Base-by-base conservation (phyloP, 1,284 basidiomycete genomes). In the Pseudozyma tsukubaensis region DNA sequence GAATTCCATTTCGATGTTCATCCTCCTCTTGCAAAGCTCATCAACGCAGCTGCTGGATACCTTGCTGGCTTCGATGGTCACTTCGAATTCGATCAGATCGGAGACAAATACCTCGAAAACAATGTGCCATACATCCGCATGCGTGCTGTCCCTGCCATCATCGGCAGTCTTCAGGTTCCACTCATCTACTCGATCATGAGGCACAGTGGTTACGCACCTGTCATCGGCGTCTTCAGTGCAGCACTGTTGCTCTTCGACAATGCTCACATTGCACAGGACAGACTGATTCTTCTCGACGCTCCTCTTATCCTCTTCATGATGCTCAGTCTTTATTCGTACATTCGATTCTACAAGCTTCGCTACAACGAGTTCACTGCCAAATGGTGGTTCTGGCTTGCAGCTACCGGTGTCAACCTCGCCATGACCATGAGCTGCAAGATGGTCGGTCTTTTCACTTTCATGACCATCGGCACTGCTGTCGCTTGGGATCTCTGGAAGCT, bases 1-100 rank as follows among this genome's bases (percentile, higher is more conserved):
- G 79, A 79, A 86, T 99, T 97, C 87, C 98, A 98, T 87, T 99
- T 99, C 87, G 97, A 99, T 85, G 97, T 99, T 4, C 97, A 99
- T 82, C 96, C 96, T 42, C 96, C 96, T 14, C 90, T 82, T 16
- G 83, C 82, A 14, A 79, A 83, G 48, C 67, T 83, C 39, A 73
- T 84, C 50, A 83, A 86, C 80, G 97, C 92, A 49, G 88, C 96
- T 40, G 92, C 92, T 29, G 97, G 94, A 69, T 98, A 94, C 92
- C 91, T 97, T 67, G 93, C 96, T 45, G 97, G 97, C 10, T 99
- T 96, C 84, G 92, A 97, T 79, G 97, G 96, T 34, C 87, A 90
- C 57, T 99, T 97, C 85, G 89, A 91, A 43, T 99, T 99, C 86
- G 92, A 96, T 65, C 92, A 91, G 82, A 99, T 99, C 72, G 96